phyloP scores from a whole-genome alignment of 2,329 filamentous ascomycete species.

The Cercospora sp. region DNA sequence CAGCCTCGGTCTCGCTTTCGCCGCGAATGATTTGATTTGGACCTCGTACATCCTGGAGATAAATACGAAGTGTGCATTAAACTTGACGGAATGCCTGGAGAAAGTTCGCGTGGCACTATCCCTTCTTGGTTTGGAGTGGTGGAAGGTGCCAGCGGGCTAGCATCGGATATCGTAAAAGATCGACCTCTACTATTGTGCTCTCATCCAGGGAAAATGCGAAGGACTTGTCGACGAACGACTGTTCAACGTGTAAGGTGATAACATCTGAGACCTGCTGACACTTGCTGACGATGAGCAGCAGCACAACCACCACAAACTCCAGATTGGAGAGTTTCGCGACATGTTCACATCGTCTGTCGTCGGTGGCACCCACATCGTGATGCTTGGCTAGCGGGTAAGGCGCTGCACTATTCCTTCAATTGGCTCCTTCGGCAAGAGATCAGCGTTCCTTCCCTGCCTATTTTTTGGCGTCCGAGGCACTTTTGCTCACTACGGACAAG shows the following conservation, averaged over 20 bases:
- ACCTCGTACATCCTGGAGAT: not conserved
- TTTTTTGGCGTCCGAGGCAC: slow-evolving; percentile 5
- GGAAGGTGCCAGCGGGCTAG: not conserved
- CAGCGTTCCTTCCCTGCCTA: not conserved
- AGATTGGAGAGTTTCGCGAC: not conserved
- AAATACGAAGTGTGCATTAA: slow-evolving; percentile 9
- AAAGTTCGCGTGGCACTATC: not conserved
- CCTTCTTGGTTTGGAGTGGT: not conserved
- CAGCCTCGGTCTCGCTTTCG: not conserved
- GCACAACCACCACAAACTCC: not conserved
- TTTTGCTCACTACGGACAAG: not conserved
- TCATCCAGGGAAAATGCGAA: not conserved
- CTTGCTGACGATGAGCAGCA: not conserved
- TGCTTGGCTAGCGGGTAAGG: slow-evolving; percentile 2
- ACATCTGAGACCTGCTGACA: not conserved
- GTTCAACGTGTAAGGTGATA: not conserved
- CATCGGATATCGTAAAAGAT: not conserved
- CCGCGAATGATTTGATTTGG: not conserved
- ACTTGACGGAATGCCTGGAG: not conserved
- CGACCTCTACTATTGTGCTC: not conserved
- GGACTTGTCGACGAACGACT: not conserved
- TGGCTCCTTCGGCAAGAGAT: not conserved
- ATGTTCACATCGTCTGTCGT: slow-evolving; percentile 2
- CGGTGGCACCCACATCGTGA: not conserved
- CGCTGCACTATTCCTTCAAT: not conserved